Base-by-base conservation (phyloP, 306 rosid species). In the Potentilla sterilis region DNA sequence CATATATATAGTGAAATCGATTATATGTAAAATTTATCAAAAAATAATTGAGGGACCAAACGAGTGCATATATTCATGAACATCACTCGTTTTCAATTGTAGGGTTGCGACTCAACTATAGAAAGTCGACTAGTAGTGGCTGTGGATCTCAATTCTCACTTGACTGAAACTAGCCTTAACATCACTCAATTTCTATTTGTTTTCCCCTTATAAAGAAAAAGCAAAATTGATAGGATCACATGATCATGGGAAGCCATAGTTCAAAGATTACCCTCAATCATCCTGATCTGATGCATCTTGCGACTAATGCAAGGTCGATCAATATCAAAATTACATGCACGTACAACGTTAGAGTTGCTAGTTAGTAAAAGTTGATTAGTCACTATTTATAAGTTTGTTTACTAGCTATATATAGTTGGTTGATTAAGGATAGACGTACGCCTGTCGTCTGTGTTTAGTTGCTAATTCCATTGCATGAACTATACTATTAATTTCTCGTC, bases 61-160 rank as follows among this genome's bases (percentile, higher is more conserved):
- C 32, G 32, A 55, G 61, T 21, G 61, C 11, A 55, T 55, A 3
- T 55, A 55, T 55, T 55, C 32, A 21, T 55, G 32, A 55, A 21
- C 32, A n/a, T 55, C 61, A 55, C 32, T 55, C 32, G 1, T 55
- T n/a, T 55, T 55, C 34, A 55, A 6, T 55, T 55, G 67, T 61
- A 32, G 67, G 67, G 67, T 61, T 61, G 67, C 3, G 67, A 61
- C 67, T 61, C 67, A 61, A 61, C 67, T 61, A 61, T 34, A 61
- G 19, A 61, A 61, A 61, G 67, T 61, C n/a, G 67, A 14, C 67
- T 14, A 14, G 21, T 28, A 13, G 41, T 61, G 67, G 64, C 37
- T 4, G 10, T 9, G 63, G 63, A 57, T 58, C 64, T 58, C 67
- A 61, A 61, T 61, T 61, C 21, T 61, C 67, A 28, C 40, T 61